Evolutionary conservation across 371 early-diverging fungal species (phyloP).

Genomic region (Phascolomyces articulosus): DNA sequence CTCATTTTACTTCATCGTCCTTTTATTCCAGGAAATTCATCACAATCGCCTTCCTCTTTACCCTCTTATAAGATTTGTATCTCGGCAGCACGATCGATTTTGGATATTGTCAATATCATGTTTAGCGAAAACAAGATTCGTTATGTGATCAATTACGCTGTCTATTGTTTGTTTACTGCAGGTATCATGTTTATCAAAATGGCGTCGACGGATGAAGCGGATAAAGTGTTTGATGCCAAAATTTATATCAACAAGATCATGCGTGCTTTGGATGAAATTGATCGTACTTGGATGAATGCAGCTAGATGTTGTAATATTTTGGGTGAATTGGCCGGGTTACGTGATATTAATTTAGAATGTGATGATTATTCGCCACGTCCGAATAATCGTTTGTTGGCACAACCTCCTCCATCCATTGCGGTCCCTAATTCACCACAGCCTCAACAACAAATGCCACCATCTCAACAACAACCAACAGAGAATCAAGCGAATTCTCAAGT

Average conservation of each 20-base stretch:
- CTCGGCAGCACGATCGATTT: conserved; percentile 49
- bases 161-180: conserved; percentile 46
- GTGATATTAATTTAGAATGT: conserved; percentile 33
- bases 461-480: neutral
- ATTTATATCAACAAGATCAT: conserved; percentile 37
- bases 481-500: neutral
- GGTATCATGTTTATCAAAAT: conserved; percentile 40
- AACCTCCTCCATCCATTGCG: conserved; percentile 18
- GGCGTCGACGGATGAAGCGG: conserved; percentile 30
- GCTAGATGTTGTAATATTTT: conserved; percentile 43
- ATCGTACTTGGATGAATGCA: conserved; percentile 38
- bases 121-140: conserved; percentile 31
- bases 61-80: conserved; percentile 48
- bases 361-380: conserved; percentile 13
- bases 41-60: conserved; percentile 24
- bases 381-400: conserved; percentile 4
- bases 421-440: conserved; percentile 16
- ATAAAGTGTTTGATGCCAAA: conserved; percentile 30
- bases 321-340: conserved; percentile 45
- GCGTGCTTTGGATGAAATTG: conserved; percentile 39
- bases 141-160: conserved; percentile 37
- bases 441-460: neutral
- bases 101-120: conserved; percentile 44
- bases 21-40: conserved; percentile 35
- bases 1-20: conserved; percentile 47